phyloP scores from a whole-genome alignment of 1,139 yeast genomes.

The Magnusiomyces magnusii region DNA sequence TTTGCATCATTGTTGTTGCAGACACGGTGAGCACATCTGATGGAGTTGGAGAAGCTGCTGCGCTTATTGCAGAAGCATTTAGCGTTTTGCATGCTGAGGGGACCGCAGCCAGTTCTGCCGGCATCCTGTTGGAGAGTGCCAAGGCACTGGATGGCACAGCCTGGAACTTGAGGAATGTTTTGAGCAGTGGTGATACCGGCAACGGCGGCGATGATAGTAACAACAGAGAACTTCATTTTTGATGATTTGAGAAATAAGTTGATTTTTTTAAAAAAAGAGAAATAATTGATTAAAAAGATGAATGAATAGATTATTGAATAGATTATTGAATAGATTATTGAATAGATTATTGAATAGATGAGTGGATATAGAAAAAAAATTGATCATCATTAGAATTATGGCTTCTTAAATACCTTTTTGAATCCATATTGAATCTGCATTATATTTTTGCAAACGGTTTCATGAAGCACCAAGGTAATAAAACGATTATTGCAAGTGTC shows the following conservation, averaged over 20 bases:
- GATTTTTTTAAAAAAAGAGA: too few relatives aligned
- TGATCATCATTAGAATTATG: too few relatives aligned
- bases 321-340: too few relatives aligned
- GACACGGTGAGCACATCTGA: not conserved
- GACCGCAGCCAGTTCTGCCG: conserved; percentile 1
- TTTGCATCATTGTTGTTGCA: not conserved
- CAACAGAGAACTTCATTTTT: not conserved
- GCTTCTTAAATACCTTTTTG: too few relatives aligned
- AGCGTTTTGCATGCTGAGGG: not conserved
- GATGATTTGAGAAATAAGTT: not conserved
- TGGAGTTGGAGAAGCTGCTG: not conserved
- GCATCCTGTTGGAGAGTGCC: not conserved
- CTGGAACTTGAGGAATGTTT: not conserved
- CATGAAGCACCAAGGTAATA: too few relatives aligned
- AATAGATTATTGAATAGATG: too few relatives aligned
- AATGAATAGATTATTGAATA: not conserved
- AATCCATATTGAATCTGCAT: too few relatives aligned
- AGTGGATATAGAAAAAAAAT: too few relatives aligned
- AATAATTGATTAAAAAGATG: not conserved
- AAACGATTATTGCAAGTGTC: too few relatives aligned
- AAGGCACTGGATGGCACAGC: conserved; percentile 1
- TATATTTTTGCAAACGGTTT: too few relatives aligned
- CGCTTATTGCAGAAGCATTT: not conserved
- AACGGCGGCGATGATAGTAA: not conserved
- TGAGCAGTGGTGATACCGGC: not conserved